These are phyloP conservation scores for Saturnispora serradocipensis DNA, from an alignment of 805 yeast genomes.

Conservation along the genomic window DNA sequence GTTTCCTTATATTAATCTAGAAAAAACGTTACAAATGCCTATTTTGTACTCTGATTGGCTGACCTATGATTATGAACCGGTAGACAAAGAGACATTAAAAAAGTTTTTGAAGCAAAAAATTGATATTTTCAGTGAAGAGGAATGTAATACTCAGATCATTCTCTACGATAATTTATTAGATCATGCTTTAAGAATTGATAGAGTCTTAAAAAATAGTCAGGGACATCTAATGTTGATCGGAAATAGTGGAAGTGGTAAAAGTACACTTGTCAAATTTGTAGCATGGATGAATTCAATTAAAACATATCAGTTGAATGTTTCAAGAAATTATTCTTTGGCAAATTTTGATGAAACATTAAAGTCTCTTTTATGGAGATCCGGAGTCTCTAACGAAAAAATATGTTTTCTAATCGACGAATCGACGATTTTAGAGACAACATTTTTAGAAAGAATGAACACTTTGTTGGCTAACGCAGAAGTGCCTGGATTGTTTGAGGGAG, in stretches of 20 bases:
- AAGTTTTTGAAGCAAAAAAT: constrained; percentile 56
- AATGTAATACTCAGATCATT: constrained; percentile 48
- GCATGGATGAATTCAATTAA: constrained; percentile 84
- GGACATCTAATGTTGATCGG: constrained; percentile 89
- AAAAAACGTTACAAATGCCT: constrained; percentile 35
- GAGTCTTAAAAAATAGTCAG: constrained; percentile 76
- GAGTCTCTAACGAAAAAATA: constrained; percentile 47
- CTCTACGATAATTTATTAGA: constrained; percentile 64
- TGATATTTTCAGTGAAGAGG: constrained; percentile 70
- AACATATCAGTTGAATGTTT: constrained; percentile 49
- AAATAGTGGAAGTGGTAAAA: constrained; percentile 72
- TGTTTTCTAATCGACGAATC: constrained; percentile 80
- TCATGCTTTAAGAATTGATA: constrained; percentile 67
- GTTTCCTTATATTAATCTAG: constrained; percentile 41
- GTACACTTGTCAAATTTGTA: constrained; percentile 68
- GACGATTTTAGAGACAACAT: constrained; percentile 62
- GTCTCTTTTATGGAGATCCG: constrained; percentile 39
- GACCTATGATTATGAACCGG: constrained; percentile 51
- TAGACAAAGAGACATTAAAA: constrained; percentile 36
- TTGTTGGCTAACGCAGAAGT: constrained; percentile 88
- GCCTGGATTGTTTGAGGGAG: constrained; percentile 81
- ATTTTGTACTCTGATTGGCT: constrained; percentile 72
- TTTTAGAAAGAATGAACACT: constrained; percentile 86
- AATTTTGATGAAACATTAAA: constrained; percentile 66
- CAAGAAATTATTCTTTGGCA: constrained; percentile 39